Conservation (phyloP, 805 yeast species). For the Suhomyces sp. region DNA sequence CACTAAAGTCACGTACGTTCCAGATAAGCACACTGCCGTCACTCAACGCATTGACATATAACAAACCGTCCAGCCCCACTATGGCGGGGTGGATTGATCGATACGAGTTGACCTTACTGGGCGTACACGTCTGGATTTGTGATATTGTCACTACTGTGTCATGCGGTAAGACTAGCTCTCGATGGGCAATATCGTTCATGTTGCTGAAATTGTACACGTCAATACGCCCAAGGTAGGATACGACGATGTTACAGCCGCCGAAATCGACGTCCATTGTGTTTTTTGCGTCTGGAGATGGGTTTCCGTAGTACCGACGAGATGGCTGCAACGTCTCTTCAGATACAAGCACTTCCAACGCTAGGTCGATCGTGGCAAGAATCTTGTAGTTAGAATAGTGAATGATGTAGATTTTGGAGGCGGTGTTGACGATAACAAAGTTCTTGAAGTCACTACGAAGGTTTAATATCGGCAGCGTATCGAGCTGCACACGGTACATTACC, state of each 20-base stretch:
- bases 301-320: constrained; percentile 7
- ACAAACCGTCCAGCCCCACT: constrained; percentile 42
- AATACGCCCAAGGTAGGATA: constrained; percentile 17
- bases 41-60: constrained; percentile 35
- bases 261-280: constrained; percentile 30
- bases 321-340: constrained; percentile 6
- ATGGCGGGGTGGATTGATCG: constrained; percentile 17
- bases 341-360: constrained; percentile 14
- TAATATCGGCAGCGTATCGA: constrained; percentile 13
- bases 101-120: neutral
- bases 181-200: neutral
- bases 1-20: constrained; percentile 35
- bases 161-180: constrained; percentile 11
- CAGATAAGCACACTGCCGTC: constrained; percentile 42
- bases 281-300: constrained; percentile 4
- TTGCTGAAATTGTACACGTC: constrained; percentile 22
- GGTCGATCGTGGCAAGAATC: constrained; percentile 9
- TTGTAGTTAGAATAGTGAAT: constrained; percentile 14
- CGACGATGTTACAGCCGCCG: constrained; percentile 26
- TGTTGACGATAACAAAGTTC: constrained; percentile 19
- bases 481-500: constrained; percentile 6
- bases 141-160: constrained; percentile 14
- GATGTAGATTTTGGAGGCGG: constrained; percentile 14
- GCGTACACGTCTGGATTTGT: constrained; percentile 16
- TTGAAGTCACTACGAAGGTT: constrained; percentile 28